A percentile compares a stretch with the other conserved stretches of the same genome.
Conservation (phyloP, 2,329 filamentous ascomycete species). For the Mariannaea elegans region DNA sequence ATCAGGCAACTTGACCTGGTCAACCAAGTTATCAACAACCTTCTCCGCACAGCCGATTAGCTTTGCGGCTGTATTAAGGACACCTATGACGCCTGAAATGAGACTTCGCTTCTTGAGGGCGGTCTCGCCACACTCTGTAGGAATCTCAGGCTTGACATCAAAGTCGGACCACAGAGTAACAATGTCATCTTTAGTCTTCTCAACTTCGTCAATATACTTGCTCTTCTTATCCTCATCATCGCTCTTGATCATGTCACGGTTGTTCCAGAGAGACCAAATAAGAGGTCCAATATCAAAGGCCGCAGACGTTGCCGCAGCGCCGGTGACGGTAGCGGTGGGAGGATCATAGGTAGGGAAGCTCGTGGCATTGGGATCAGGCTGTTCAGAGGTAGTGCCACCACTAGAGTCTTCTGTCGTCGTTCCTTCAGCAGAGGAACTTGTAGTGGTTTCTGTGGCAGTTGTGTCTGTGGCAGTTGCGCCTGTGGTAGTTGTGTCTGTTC, state of each 20-base stretch:
- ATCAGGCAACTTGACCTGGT: conserved; percentile 10
- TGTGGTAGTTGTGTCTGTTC: not conserved
- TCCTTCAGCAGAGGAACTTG: not conserved
- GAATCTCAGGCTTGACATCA: conserved; percentile 14
- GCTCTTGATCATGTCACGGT: conserved; percentile 15
- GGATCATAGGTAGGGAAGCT: conserved; percentile 6
- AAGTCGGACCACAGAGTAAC: conserved; percentile 12
- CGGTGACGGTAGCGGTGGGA: conserved; percentile 1
- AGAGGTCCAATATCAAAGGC: conserved; percentile 7
- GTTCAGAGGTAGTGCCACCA: not conserved
- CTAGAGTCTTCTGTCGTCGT: not conserved
- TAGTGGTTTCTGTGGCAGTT: not conserved
- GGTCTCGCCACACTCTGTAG: conserved; percentile 2
- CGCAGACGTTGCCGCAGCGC: not conserved
- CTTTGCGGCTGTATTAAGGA: not conserved
- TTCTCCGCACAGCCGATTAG: conserved; percentile 4
- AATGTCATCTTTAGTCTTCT: conserved; percentile 16
- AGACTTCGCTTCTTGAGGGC: conserved; percentile 18
- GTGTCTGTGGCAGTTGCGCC: not conserved
- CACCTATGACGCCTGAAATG: conserved; percentile 11
- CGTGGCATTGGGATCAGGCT: not conserved
- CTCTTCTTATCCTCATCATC: conserved; percentile 13
- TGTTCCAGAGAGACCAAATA: conserved; percentile 15
- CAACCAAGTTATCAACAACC: conserved; percentile 3
- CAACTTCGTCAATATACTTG: conserved; percentile 16